phyloP scores from a whole-genome alignment of 2,329 filamentous ascomycete genomes.

The Verticillium tricorpus region DNA sequence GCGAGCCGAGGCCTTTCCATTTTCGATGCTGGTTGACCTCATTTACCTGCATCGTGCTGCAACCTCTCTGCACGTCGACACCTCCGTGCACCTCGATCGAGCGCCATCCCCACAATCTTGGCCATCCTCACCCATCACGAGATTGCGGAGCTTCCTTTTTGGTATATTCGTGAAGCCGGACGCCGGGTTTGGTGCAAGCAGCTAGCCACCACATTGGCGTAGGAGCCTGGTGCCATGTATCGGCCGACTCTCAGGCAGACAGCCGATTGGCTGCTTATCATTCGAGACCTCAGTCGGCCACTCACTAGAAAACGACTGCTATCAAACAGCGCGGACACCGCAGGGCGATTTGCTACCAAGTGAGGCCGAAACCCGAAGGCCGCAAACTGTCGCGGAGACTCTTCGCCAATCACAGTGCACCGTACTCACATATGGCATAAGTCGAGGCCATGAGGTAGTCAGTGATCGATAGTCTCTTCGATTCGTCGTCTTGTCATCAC shows the following conservation, averaged over 20 bases:
- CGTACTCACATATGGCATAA: background rate
- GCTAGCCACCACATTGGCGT: background rate
- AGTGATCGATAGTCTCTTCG: background rate
- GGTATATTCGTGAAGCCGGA: background rate
- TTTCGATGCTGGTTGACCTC: background rate
- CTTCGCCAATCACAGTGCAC: background rate
- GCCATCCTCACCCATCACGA: background rate
- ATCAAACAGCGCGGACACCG: background rate
- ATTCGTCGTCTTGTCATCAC: background rate
- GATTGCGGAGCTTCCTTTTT: background rate
- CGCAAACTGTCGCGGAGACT: too few species aligned
- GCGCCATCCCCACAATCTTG: background rate
- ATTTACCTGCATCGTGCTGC: background rate
- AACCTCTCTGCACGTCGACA: background rate
- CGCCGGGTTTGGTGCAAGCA: background rate
- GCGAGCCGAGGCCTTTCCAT: background rate
- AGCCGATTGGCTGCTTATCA: background rate
- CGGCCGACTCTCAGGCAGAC: background rate
- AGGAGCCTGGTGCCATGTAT: background rate
- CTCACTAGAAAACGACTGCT: background rate
- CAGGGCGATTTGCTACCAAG: background rate
- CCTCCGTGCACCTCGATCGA: background rate
- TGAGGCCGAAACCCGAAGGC: background rate
- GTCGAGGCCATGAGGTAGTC: background rate
- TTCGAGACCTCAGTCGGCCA: background rate